Percentiles rank a stretch among this genome's conserved stretches.
phyloP scores from a whole-genome alignment of 2,329 filamentous ascomycete species.

The Trichoderma pleuroti region DNA sequence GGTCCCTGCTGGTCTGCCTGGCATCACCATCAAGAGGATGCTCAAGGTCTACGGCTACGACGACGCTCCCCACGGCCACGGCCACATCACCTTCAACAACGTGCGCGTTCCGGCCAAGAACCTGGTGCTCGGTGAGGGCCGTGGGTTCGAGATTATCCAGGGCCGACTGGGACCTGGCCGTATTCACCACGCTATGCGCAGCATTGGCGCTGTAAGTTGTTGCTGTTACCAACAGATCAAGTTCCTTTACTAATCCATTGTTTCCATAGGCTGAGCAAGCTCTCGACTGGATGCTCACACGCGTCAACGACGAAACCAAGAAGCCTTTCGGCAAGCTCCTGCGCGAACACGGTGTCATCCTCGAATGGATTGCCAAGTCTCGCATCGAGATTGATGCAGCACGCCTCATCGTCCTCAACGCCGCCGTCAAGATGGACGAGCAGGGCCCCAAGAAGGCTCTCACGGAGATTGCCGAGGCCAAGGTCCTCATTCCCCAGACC shows the following conservation, averaged over 20 bases:
- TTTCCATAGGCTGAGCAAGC: constrained; percentile 68
- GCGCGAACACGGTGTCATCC: constrained; percentile 85
- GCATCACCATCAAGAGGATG: constrained; percentile 92
- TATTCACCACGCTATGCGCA: constrained; percentile 97
- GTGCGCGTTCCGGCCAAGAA: constrained; percentile 81
- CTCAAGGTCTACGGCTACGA: constrained; percentile 92
- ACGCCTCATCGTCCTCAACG: constrained; percentile 86
- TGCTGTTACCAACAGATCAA: not conserved
- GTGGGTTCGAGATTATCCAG: constrained; percentile 98
- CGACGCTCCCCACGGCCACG: constrained; percentile 97
- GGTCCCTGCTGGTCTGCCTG: constrained; percentile 75
- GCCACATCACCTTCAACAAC: constrained; percentile 83
- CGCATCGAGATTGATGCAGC: constrained; percentile 92
- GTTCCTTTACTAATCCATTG: not conserved
- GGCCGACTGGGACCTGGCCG: constrained; percentile 91
- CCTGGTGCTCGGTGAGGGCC: constrained; percentile 87
- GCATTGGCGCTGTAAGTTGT: constrained; percentile 70
- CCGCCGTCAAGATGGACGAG: constrained; percentile 90
- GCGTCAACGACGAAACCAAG: constrained; percentile 88
- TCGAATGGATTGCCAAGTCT: constrained; percentile 90
- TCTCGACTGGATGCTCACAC: constrained; percentile 90
- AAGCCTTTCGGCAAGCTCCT: constrained; percentile 87
- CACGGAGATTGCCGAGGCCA: constrained; percentile 92
- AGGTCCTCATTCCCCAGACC: constrained; percentile 82
- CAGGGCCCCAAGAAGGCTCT: constrained; percentile 83